phyloP scores from a whole-genome alignment of 257 asterid genomes.

The Ophiorrhiza pumila region DNA sequence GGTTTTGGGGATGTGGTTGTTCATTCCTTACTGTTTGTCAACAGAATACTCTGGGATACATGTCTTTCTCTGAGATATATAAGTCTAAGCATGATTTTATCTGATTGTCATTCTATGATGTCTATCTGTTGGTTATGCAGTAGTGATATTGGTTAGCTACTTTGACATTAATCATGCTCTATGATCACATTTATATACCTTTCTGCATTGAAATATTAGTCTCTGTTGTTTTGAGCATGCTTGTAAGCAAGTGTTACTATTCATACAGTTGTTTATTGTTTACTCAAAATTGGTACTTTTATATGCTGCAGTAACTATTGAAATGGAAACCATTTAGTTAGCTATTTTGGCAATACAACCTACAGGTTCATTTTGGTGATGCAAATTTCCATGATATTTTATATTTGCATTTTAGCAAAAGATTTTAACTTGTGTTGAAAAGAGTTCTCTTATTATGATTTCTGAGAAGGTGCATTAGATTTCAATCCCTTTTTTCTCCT shows the following conservation, averaged over 20 bases:
- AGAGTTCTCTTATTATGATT: neutral
- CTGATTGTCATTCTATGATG: neutral
- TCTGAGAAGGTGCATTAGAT: neutral
- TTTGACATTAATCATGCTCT: neutral
- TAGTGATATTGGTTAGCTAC: neutral
- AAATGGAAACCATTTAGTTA: neutral
- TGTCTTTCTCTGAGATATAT: too few relatives aligned
- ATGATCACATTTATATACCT: neutral
- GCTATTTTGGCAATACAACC: neutral
- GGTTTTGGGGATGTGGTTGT: neutral
- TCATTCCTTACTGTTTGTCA: neutral
- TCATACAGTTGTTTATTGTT: neutral
- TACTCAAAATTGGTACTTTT: neutral
- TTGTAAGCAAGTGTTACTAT: neutral
- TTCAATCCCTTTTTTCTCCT: neutral
- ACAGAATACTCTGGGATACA: neutral
- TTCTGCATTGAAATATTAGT: neutral
- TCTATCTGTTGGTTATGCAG: neutral
- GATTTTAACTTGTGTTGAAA: neutral
- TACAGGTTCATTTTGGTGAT: neutral
- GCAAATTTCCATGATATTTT: neutral
- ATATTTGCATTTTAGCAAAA: neutral
- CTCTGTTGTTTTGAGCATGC: neutral
- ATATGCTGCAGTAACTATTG: neutral
- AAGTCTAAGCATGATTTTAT: neutral